These are phyloP conservation scores for Venturia oleaginea DNA, from an alignment of 2,329 filamentous ascomycete species.

Conservation along the genomic window DNA sequence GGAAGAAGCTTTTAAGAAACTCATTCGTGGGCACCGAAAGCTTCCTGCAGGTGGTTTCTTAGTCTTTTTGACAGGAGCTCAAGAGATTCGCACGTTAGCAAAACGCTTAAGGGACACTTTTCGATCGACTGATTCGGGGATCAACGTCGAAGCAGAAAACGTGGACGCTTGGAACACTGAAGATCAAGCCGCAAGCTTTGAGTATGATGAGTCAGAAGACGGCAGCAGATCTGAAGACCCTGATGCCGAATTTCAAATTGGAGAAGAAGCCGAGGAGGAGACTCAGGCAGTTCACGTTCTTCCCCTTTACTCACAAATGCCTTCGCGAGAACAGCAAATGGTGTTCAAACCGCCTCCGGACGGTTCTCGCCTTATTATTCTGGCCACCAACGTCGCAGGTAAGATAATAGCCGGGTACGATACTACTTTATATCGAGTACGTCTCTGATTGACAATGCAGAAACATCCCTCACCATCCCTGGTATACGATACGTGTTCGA, in stretches of 20 bases:
- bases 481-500: slow-evolving; percentile 95
- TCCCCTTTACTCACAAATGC: slow-evolving; percentile 88
- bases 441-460: too few relatives aligned
- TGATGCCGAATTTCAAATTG: slow-evolving; percentile 43
- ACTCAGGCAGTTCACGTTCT: slow-evolving; percentile 72
- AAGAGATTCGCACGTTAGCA: slow-evolving; percentile 78
- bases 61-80: slow-evolving; percentile 88
- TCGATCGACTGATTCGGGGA: slow-evolving; percentile 34
- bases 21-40: slow-evolving; percentile 79
- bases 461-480: slow-evolving; percentile 94
- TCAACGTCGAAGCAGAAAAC: slow-evolving; percentile 26
- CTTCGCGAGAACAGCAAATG: slow-evolving; percentile 79
- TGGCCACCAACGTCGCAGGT: slow-evolving; percentile 96
- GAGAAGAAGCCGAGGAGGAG: slow-evolving; percentile 53
- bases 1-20: slow-evolving; percentile 80
- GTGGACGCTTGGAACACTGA: neutral
- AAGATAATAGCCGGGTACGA: too few relatives aligned
- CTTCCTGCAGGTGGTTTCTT: slow-evolving; percentile 84
- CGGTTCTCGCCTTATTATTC: slow-evolving; percentile 72
- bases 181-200: slow-evolving; percentile 26
- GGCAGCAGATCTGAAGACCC: slow-evolving; percentile 34
- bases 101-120: slow-evolving; percentile 66
- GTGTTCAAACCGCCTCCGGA: slow-evolving; percentile 83
- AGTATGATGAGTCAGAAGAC: slow-evolving; percentile 43
- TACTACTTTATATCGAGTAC: too few relatives aligned